A percentile compares a stretch with the other conserved stretches of the same genome.
phyloP scores from a whole-genome alignment of 2,329 filamentous ascomycete species.

The Chaetothyriales sp. region DNA sequence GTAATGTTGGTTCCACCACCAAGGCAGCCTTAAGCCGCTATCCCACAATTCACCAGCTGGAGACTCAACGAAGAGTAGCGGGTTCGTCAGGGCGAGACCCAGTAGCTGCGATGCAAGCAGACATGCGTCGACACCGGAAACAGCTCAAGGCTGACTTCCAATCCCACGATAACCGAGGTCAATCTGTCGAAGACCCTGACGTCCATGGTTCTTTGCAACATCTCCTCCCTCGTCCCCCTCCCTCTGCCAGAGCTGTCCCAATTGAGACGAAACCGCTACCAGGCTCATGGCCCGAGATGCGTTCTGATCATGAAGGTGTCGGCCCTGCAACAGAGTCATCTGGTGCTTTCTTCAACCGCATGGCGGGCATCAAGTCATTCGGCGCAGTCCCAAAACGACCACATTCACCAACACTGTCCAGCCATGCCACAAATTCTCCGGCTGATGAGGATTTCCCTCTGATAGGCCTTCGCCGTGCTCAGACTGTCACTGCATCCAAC shows the following conservation, averaged over 20 bases:
- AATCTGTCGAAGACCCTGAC: background rate
- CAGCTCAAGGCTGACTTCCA: background rate
- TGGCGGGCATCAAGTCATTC: background rate
- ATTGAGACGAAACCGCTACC: conserved; percentile 14
- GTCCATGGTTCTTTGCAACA: background rate
- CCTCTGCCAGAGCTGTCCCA: background rate
- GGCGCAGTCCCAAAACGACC: background rate
- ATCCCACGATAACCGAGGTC: background rate
- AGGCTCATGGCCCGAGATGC: conserved; percentile 7
- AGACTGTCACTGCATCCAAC: conserved; percentile 17
- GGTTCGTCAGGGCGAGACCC: background rate
- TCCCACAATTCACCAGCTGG: conserved; percentile 11
- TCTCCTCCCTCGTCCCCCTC: background rate
- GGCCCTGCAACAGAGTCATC: conserved; percentile 1
- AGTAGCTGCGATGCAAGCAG: background rate
- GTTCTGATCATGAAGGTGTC: background rate
- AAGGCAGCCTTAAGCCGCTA: conserved; percentile 9
- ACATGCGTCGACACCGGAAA: background rate
- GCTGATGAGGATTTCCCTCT: background rate
- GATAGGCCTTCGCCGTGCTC: conserved; percentile 2
- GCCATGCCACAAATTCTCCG: background rate
- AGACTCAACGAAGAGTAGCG: conserved; percentile 2
- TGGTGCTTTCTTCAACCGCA: conserved; percentile 8
- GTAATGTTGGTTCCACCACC: background rate
- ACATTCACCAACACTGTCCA: background rate